A percentile compares a stretch with the other conserved stretches of the same genome.
Evolutionary conservation across 1,284 basidiomycete genomes (phyloP).

Genomic region (Hemileia vastatrix): DNA sequence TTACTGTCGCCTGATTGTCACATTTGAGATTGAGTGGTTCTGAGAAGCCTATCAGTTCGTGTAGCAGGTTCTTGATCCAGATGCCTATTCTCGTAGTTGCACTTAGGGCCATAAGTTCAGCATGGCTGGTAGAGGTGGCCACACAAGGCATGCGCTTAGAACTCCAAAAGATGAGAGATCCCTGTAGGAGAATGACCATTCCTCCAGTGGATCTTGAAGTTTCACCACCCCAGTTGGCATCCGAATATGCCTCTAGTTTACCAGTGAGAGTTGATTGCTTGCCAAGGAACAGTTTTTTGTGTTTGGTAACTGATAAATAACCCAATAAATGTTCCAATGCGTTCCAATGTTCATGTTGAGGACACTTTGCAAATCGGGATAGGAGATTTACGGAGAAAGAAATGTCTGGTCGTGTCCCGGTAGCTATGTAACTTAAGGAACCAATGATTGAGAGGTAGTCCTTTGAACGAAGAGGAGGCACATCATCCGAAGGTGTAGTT

Average conservation of each 20-base stretch:
- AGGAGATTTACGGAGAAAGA: constrained; percentile 1
- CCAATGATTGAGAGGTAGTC: background rate
- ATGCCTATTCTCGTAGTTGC: background rate
- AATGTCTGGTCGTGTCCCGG: background rate
- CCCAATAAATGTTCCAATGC: background rate
- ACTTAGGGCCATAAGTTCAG: constrained; percentile 2
- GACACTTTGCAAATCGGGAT: background rate
- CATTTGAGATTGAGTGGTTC: background rate
- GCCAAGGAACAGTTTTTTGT: background rate
- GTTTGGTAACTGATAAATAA: background rate
- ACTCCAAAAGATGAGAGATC: background rate
- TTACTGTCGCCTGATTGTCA: constrained; percentile 1
- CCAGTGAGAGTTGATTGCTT: background rate
- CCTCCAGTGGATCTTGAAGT: background rate
- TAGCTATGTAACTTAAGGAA: background rate
- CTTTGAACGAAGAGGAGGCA: background rate
- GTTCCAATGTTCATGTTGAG: background rate
- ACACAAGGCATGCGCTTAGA: background rate
- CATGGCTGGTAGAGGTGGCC: constrained; percentile 3
- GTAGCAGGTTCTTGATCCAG: background rate
- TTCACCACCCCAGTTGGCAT: constrained; percentile 10
- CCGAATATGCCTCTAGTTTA: background rate
- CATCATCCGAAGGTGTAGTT: background rate
- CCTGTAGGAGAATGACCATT: background rate
- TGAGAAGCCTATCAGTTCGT: background rate